Conservation (phyloP, 352 stramenopile species). For the Phytophthora europaea region DNA sequence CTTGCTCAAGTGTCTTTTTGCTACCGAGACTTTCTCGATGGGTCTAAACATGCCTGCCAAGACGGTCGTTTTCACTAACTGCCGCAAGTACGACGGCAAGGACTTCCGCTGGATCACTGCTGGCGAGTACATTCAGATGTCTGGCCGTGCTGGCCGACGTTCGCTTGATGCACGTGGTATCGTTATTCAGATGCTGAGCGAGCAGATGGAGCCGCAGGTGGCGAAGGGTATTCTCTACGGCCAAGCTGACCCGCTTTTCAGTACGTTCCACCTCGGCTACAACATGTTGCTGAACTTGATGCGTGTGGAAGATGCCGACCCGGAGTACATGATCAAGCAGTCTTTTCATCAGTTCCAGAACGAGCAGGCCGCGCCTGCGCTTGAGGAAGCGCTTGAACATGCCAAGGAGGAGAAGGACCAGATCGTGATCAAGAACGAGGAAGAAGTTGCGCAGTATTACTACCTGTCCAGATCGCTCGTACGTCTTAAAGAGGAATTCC, state of each 20-base stretch:
- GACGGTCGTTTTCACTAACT: slow-evolving; percentile 99
- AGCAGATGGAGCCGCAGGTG: slow-evolving; percentile 98
- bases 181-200: slow-evolving; percentile 99
- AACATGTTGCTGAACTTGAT: slow-evolving; percentile 99
- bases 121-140: slow-evolving; percentile 97
- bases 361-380: slow-evolving; percentile 77
- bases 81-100: slow-evolving; percentile 97
- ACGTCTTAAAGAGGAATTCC: slow-evolving; percentile 93
- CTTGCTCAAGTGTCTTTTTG: slow-evolving; percentile 99
- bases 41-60: slow-evolving; percentile 99
- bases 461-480: slow-evolving; percentile 94
- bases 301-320: slow-evolving; percentile 96
- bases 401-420: slow-evolving; percentile 87
- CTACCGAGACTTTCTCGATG: slow-evolving; percentile 98
- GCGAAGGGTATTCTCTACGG: slow-evolving; percentile 95
- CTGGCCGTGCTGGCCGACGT: slow-evolving; percentile 96
- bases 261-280: slow-evolving; percentile 98
- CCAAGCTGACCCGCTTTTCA: slow-evolving; percentile 74
- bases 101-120: slow-evolving; percentile 97
- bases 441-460: slow-evolving; percentile 91
- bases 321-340: slow-evolving; percentile 98
- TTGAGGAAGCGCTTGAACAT: slow-evolving; percentile 85
- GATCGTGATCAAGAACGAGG: slow-evolving; percentile 93
- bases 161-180: slow-evolving; percentile 98
- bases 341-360: slow-evolving; percentile 98